A percentile compares a stretch with the other conserved stretches of the same genome.
phyloP scores from a whole-genome alignment of 305 asterid genomes.

The Fraxinus platypoda region DNA sequence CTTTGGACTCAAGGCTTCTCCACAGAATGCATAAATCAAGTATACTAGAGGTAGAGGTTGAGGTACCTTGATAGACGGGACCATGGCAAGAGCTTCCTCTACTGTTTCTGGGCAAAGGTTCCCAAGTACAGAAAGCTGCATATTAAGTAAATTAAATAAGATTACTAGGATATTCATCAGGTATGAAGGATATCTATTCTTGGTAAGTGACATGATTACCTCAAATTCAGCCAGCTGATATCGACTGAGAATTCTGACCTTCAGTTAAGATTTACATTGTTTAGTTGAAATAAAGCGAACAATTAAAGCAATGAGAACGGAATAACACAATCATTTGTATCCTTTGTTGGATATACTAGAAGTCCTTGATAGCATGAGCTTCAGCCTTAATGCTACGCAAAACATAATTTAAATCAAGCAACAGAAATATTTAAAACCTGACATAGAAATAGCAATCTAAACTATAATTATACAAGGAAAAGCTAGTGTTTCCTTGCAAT shows the following conservation, averaged over 20 bases:
- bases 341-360: not conserved
- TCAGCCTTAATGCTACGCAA: constrained; percentile 7
- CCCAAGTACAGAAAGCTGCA: constrained; percentile 78
- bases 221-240: constrained; percentile 85
- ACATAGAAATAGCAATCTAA: not conserved
- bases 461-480: not conserved
- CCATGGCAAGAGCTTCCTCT: constrained; percentile 88
- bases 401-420: not conserved
- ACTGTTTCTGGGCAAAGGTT: constrained; percentile 89
- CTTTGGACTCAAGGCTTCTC: not conserved
- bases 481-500: not conserved
- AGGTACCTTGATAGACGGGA: constrained; percentile 80
- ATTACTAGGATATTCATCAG: not conserved
- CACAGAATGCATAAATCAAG: not conserved
- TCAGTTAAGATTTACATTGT: constrained; percentile 35
- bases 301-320: not conserved
- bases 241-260: constrained; percentile 52
- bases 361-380: not conserved
- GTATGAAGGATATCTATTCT: not conserved
- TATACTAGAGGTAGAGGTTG: not conserved
- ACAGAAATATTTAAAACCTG: not conserved
- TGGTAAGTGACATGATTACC: constrained; percentile 32
- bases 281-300: not conserved
- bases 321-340: not conserved
- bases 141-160: not conserved